Percentiles rank a stretch among this genome's conserved stretches.
Conservation (phyloP, 345 rosid genomes). For the Rhizophora apiculata region DNA sequence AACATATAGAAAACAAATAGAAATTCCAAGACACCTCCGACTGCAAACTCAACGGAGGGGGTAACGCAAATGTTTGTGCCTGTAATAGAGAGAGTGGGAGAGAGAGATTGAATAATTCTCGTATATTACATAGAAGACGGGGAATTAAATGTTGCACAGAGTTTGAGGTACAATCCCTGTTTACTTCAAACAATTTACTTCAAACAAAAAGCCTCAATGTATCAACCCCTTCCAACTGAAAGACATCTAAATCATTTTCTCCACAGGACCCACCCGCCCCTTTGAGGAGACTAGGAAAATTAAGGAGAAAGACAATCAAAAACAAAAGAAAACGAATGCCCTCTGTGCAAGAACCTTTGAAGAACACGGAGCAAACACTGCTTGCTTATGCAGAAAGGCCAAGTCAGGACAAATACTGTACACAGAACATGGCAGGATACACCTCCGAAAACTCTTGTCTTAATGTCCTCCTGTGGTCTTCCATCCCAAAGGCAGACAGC, state of each 20-base stretch:
- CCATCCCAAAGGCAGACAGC: neutral
- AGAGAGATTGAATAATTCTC: conserved; percentile 11
- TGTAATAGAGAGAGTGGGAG: neutral
- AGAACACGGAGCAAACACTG: neutral
- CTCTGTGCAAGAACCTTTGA: neutral
- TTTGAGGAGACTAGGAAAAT: neutral
- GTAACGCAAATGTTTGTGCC: no score
- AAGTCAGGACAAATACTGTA: neutral
- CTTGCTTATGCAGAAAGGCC: neutral
- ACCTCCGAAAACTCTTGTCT: neutral
- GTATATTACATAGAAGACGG: conserved; percentile 18
- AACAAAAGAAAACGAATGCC: neutral
- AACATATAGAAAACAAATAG: no score
- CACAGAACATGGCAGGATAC: conserved; percentile 9
- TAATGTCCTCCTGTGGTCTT: conserved; percentile 2
- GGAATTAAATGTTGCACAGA: conserved; percentile 10
- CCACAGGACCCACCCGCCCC: neutral
- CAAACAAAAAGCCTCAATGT: neutral
- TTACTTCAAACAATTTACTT: neutral
- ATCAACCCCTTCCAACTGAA: neutral
- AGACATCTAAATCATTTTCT: neutral
- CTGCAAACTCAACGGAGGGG: no score
- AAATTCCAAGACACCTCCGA: no score
- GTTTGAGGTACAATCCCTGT: neutral
- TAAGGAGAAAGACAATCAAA: neutral